A percentile compares a stretch with the other conserved stretches of the same genome.
phyloP scores from a whole-genome alignment of 2,329 filamentous ascomycete species.

The Xylariaceae sp. region DNA sequence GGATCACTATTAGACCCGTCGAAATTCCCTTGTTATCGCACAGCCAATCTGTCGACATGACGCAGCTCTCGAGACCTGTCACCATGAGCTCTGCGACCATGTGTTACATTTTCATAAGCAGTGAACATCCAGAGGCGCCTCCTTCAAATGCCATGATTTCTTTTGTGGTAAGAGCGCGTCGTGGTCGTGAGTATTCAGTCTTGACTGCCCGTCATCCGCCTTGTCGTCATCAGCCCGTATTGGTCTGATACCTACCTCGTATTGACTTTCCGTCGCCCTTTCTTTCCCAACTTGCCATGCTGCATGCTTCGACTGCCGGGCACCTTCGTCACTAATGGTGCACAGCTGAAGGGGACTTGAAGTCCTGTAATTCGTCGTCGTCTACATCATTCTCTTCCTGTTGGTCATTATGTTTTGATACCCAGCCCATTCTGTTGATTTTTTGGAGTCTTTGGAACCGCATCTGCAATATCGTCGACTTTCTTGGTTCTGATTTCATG shows the following conservation, averaged over 20 bases:
- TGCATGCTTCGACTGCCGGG: not conserved
- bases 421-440: constrained; percentile 18
- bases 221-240: not conserved
- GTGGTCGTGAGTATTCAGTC: too few species aligned
- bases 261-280: too few species aligned
- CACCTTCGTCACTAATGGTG: not conserved
- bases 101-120: constrained; percentile 22
- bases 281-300: not conserved
- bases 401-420: constrained; percentile 39
- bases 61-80: constrained; percentile 13
- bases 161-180: not conserved
- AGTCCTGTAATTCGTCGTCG: constrained; percentile 3
- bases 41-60: constrained; percentile 21
- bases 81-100: constrained; percentile 15
- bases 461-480: constrained; percentile 29
- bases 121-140: constrained; percentile 9
- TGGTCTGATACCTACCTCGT: too few species aligned
- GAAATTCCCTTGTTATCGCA: constrained; percentile 24
- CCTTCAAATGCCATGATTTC: constrained; percentile 1
- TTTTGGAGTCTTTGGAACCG: constrained; percentile 41
- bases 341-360: constrained; percentile 2
- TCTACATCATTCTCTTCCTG: constrained; percentile 20
- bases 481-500: constrained; percentile 29
- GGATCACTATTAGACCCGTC: constrained; percentile 26
- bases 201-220: not conserved